These are phyloP conservation scores for Fusarium sp. DNA, from an alignment of 2,329 filamentous ascomycete genomes.

Conservation along the genomic window DNA sequence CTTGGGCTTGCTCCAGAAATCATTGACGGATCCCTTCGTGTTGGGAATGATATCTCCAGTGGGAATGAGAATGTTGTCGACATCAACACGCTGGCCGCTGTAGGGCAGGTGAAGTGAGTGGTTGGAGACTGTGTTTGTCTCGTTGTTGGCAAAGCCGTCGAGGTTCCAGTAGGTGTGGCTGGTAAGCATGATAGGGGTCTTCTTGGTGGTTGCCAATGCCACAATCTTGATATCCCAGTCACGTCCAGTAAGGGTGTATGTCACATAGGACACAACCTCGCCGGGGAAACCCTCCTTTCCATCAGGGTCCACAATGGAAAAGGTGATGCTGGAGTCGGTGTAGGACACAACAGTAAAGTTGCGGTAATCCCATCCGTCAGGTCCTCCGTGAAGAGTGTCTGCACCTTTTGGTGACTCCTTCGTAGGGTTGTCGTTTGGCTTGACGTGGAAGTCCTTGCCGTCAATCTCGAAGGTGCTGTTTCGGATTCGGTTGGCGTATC, in stretches of 20 bases:
- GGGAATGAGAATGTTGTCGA: slow-evolving; percentile 81
- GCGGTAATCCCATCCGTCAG: slow-evolving; percentile 82
- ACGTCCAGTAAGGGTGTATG: slow-evolving; percentile 77
- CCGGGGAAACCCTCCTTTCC: slow-evolving; percentile 85
- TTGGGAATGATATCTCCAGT: slow-evolving; percentile 83
- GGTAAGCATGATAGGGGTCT: slow-evolving; percentile 87
- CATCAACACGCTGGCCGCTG: slow-evolving; percentile 76
- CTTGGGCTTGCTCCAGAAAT: slow-evolving; percentile 88
- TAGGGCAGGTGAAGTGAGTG: slow-evolving; percentile 82
- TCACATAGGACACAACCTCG: slow-evolving; percentile 80
- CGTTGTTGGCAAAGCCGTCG: slow-evolving; percentile 82
- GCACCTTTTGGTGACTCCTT: slow-evolving; percentile 65
- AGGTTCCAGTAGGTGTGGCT: slow-evolving; percentile 86
- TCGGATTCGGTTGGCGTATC: slow-evolving; percentile 86
- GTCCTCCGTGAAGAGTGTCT: slow-evolving; percentile 79
- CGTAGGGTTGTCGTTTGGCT: slow-evolving; percentile 75
- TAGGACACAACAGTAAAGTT: slow-evolving; percentile 84
- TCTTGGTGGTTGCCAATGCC: slow-evolving; percentile 78
- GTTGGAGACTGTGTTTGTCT: slow-evolving; percentile 76
- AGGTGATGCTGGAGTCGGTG: slow-evolving; percentile 78
- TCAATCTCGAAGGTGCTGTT: slow-evolving; percentile 82
- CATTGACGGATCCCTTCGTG: slow-evolving; percentile 76
- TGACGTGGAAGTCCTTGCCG: slow-evolving; percentile 70
- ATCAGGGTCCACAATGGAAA: slow-evolving; percentile 80
- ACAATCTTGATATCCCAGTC: slow-evolving; percentile 83